Conservation (phyloP, 805 yeast genomes). For the Gaillardinia entomophila region DNA sequence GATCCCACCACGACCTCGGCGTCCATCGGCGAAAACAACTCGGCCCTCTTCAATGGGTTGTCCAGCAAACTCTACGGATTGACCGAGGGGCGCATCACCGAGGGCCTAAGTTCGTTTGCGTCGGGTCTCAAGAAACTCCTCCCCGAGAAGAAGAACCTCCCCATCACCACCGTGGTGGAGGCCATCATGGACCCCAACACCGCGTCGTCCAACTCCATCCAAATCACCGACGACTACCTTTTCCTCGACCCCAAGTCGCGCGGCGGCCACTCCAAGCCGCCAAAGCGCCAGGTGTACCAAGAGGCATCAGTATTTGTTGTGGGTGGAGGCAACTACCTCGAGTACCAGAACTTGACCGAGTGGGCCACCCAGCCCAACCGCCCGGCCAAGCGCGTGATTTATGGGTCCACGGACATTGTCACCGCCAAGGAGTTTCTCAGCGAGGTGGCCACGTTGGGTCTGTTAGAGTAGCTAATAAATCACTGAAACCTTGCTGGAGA, state of each 20-base stretch:
- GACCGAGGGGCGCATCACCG: slow-evolving; percentile 77
- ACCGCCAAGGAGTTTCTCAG: slow-evolving; percentile 65
- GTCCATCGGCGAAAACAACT: slow-evolving; percentile 29
- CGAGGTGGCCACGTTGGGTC: slow-evolving; percentile 57
- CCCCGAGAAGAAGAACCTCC: slow-evolving; percentile 84
- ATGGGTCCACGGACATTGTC: slow-evolving; percentile 78
- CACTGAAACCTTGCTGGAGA: too few species aligned
- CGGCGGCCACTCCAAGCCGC: slow-evolving; percentile 86
- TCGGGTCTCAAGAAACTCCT: slow-evolving; percentile 81
- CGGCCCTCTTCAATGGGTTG: slow-evolving; percentile 65
- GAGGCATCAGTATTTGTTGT: slow-evolving; percentile 87
- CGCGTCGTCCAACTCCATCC: slow-evolving; percentile 57
- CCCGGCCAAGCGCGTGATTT: slow-evolving; percentile 53
- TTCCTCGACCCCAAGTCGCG: slow-evolving; percentile 88
- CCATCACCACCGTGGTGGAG: slow-evolving; percentile 86
- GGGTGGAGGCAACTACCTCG: slow-evolving; percentile 95
- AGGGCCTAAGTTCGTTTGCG: slow-evolving; percentile 84
- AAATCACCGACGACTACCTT: slow-evolving; percentile 80
- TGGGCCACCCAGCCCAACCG: slow-evolving; percentile 51
- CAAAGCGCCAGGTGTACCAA: slow-evolving; percentile 73
- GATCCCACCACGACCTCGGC: slow-evolving; percentile 17
- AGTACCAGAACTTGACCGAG: slow-evolving; percentile 90
- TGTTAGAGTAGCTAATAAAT: not conserved
- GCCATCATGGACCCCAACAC: slow-evolving; percentile 80
- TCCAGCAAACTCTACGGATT: slow-evolving; percentile 76